These are phyloP conservation scores for Brassica juncea DNA, from an alignment of 345 rosid species.

Conservation along the genomic window DNA sequence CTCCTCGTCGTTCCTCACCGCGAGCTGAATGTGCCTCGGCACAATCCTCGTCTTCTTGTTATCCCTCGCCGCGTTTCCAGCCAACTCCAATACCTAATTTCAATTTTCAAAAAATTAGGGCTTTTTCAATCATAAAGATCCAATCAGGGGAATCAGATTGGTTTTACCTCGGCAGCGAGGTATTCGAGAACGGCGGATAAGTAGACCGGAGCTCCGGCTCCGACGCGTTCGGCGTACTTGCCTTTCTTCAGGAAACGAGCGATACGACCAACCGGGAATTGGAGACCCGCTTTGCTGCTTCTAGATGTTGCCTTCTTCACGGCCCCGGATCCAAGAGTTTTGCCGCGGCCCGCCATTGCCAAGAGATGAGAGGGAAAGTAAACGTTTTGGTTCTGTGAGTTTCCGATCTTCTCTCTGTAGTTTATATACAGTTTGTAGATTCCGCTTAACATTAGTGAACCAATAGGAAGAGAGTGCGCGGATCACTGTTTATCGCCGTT, in stretches of 20 bases:
- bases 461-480: neutral
- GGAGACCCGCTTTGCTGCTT: constrained; percentile 93
- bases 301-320: constrained; percentile 81
- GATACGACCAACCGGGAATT: constrained; percentile 90
- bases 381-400: neutral
- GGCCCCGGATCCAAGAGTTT: constrained; percentile 83
- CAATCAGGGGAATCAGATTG: neutral
- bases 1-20: constrained; percentile 91
- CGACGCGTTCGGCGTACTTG: constrained; percentile 90
- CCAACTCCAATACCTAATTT: constrained; percentile 72
- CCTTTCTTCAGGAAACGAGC: constrained; percentile 93
- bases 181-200: constrained; percentile 94
- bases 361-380: neutral
- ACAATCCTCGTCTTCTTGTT: constrained; percentile 90
- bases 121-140: neutral
- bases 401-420: neutral
- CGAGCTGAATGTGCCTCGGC: constrained; percentile 87
- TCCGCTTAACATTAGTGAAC: neutral
- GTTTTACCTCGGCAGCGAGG: constrained; percentile 86
- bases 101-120: neutral
- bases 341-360: constrained; percentile 97
- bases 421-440: neutral
- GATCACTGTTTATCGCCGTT: neutral
- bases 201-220: constrained; percentile 96
- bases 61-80: constrained; percentile 90